Evolutionary conservation across 2,329 filamentous ascomycete genomes (phyloP).

Genomic region (Fusarium humuli): DNA sequence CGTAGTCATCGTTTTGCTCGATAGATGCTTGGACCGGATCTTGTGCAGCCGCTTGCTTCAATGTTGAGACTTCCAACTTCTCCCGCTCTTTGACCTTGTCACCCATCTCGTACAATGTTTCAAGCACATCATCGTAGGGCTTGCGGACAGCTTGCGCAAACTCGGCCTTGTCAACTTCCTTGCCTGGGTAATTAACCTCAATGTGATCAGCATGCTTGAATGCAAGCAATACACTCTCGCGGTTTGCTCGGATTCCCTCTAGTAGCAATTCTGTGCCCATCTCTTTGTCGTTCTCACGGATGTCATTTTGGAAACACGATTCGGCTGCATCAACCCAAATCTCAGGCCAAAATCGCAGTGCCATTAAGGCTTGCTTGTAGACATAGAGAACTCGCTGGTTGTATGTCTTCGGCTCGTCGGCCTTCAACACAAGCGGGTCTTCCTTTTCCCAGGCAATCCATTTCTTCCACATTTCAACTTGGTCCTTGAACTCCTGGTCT

Average conservation of each 20-base stretch:
- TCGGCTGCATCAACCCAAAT: constrained; percentile 96
- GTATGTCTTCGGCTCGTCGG: constrained; percentile 81
- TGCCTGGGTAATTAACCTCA: constrained; percentile 80
- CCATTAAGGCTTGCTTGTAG: constrained; percentile 94
- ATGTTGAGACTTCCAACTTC: constrained; percentile 65
- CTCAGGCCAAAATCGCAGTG: constrained; percentile 92
- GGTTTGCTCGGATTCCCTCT: constrained; percentile 88
- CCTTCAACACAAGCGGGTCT: constrained; percentile 86
- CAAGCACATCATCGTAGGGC: constrained; percentile 84
- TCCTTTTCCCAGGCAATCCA: constrained; percentile 98
- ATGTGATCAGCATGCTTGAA: constrained; percentile 91
- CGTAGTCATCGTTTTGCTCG: constrained; percentile 63
- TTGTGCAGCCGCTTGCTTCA: constrained; percentile 64
- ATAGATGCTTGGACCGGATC: constrained; percentile 54
- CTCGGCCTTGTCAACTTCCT: constrained; percentile 81
- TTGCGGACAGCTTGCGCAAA: constrained; percentile 83
- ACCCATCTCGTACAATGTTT: constrained; percentile 88
- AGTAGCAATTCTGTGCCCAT: constrained; percentile 80
- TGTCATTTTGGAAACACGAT: constrained; percentile 85
- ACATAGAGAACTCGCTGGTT: constrained; percentile 86
- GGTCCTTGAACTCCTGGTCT: constrained; percentile 82
- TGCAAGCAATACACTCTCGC: constrained; percentile 90
- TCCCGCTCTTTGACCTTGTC: constrained; percentile 76
- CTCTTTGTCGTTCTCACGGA: constrained; percentile 70
- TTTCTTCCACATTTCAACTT: constrained; percentile 89